Evolutionary conservation across 139 green algal genomes (phyloP), one percentile per base, ranked within the genome.

Genomic region (Spirogloea muscicola): DNA sequence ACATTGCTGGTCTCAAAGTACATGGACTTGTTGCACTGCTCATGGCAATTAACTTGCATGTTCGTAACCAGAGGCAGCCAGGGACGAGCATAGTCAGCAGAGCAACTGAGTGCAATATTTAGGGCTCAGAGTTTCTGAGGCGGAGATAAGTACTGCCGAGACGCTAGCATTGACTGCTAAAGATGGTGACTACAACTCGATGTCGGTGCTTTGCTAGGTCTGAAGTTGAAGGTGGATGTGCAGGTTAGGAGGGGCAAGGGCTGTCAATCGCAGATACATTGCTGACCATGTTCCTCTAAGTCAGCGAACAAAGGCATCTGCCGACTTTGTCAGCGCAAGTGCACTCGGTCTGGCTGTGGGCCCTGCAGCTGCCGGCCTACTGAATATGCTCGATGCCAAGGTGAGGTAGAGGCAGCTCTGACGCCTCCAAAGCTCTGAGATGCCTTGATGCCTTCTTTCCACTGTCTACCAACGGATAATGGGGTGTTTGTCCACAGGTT

Each of bases 191-290:
- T 31, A 55, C n/a, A n/a, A 55, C n/a, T 21, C n/a, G 39, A 21
- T 10, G 55, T 13, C 10, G 55, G 13, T 64, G 55, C 10, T 10
- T 10, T 64, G 21, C 0, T 9, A 60, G 13, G 18, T 27, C 31
- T 2, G 2, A 29, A 36, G 25, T 33, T 42, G 5, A 64, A 31
- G 57, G 57, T 9, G 6, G 59, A n/a, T 25, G 5, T 9, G 46
- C 62, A 69, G 67, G 52, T 60, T 79, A 60, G 74, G 74, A 18
- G 74, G 72, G 9, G 74, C 79, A 7, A 2, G 74, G 13, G 74
- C 72, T 3, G 81, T 82, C 52, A 83, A 83, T 25, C 74, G 74
- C 1, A 16, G 74, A 0, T 82, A 82, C 64, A 82, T 82, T 34
- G 34, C 74, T 0, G 74, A 82, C 73, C 55, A 65, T 18, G 74